Percentiles rank a stretch among this genome's conserved stretches.
Evolutionary conservation across 23 red algal genomes (phyloP).

Genomic region (Cyanidioschyzon merolae): DNA sequence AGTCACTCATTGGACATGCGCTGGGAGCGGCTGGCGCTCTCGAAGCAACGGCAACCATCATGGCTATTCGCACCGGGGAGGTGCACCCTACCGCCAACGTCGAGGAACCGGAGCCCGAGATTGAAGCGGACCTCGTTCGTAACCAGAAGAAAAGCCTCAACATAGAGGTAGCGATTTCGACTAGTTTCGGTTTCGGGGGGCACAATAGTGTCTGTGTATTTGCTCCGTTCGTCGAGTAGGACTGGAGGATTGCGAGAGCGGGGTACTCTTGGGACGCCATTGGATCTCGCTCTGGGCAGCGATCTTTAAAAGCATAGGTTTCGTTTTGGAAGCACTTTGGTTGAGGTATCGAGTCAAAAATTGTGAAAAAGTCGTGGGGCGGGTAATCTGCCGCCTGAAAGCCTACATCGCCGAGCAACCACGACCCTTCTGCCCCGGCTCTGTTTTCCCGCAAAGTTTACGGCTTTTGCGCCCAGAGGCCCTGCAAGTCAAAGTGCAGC

Average conservation of each 20-base stretch:
- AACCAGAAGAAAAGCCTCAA: constrained; percentile 62
- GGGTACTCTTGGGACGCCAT: too few relatives aligned
- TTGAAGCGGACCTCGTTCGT: constrained; percentile 88
- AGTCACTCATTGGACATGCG: constrained; percentile 95
- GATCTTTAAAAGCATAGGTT: too few relatives aligned
- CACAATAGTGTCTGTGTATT: constrained; percentile 90
- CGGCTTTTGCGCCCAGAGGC: too few relatives aligned
- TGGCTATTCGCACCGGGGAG: constrained; percentile 79
- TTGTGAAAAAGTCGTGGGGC: too few relatives aligned
- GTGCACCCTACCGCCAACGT: constrained; percentile 89
- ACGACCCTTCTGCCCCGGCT: too few relatives aligned
- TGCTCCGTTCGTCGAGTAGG: constrained; percentile 5
- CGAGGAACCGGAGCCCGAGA: constrained; percentile 37
- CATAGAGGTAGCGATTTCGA: constrained; percentile 67
- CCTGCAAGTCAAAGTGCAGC: too few relatives aligned
- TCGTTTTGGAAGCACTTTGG: too few relatives aligned
- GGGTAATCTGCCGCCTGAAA: too few relatives aligned
- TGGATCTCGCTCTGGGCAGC: too few relatives aligned
- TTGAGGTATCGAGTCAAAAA: too few relatives aligned
- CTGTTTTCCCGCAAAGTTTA: too few relatives aligned
- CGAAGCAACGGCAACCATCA: constrained; percentile 87
- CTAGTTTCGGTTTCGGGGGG: constrained; percentile 97
- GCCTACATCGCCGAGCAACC: too few relatives aligned
- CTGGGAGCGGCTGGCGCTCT: constrained; percentile 83
- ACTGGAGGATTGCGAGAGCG: not conserved